Conservation (phyloP, 495 filamentous ascomycete species). For the Aspergillus cavernicola region DNA sequence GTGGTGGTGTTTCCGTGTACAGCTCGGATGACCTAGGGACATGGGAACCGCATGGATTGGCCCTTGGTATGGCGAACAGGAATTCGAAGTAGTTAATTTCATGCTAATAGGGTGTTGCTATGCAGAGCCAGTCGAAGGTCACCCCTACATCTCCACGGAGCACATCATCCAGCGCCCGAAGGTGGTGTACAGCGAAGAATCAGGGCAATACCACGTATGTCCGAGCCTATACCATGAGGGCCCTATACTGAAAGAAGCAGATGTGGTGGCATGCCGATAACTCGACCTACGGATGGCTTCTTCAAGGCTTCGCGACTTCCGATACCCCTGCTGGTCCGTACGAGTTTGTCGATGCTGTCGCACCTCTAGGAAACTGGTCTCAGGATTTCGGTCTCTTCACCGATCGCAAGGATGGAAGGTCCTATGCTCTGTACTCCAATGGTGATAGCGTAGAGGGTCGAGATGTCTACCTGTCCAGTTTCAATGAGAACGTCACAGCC, state of each 20-base stretch:
- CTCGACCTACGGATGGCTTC: conserved; percentile 24
- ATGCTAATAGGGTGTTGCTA: neutral
- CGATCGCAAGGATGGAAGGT: conserved; percentile 21
- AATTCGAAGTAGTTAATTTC: no score
- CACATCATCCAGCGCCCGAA: conserved; percentile 27
- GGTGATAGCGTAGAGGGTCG: conserved; percentile 22
- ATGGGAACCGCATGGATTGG: conserved; percentile 21
- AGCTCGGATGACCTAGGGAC: conserved; percentile 25
- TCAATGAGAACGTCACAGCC: conserved; percentile 18
- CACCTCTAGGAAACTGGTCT: conserved; percentile 29
- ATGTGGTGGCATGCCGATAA: conserved; percentile 31
- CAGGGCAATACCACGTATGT: conserved; percentile 23
- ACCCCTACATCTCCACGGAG: conserved; percentile 21
- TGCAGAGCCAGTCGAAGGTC: conserved; percentile 23
- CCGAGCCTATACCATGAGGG: no score
- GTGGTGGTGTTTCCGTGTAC: conserved; percentile 25
- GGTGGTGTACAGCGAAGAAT: conserved; percentile 23
- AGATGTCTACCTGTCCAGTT: conserved; percentile 22
- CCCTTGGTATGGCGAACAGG: conserved; percentile 22
- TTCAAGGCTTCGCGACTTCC: conserved; percentile 24
- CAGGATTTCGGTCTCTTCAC: conserved; percentile 29
- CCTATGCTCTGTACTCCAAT: conserved; percentile 27
- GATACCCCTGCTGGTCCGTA: conserved; percentile 20
- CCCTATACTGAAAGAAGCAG: neutral
- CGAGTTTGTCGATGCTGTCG: conserved; percentile 23